Conservation (phyloP, 495 filamentous ascomycete genomes). For the Penicillium goetzii region DNA sequence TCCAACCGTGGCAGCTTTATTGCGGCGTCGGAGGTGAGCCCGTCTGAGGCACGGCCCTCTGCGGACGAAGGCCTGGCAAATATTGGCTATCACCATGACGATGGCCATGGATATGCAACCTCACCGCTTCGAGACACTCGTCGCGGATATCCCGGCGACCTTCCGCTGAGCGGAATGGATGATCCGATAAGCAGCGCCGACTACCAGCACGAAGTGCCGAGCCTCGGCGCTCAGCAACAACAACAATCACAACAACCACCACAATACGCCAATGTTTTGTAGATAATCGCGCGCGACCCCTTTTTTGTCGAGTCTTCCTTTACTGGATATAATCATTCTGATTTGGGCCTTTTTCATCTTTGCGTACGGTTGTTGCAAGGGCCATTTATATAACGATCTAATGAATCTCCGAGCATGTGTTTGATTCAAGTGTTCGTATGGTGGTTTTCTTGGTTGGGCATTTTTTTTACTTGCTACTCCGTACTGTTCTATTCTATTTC, state of each 20-base stretch:
- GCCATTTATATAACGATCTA: constrained; percentile 24
- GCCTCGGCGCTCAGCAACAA: constrained; percentile 13
- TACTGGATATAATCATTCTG: constrained; percentile 21
- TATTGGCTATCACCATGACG: constrained; percentile 23
- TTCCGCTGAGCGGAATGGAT: constrained; percentile 24
- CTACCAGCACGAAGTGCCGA: constrained; percentile 19
- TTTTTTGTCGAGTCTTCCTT: constrained; percentile 7
- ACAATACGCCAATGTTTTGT: constrained; percentile 21
- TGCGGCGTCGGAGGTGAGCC: constrained; percentile 42
- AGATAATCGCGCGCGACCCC: not conserved
- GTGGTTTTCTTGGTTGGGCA: not conserved
- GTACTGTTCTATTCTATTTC: not conserved
- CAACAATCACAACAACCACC: not conserved
- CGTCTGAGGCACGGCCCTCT: constrained; percentile 27
- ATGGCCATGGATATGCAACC: constrained; percentile 14
- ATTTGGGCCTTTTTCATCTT: not conserved
- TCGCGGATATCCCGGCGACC: constrained; percentile 22
- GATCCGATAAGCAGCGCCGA: constrained; percentile 20
- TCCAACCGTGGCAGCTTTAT: constrained; percentile 45
- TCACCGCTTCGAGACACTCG: constrained; percentile 24
- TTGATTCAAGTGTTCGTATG: not conserved
- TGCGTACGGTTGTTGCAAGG: constrained; percentile 13
- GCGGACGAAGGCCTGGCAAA: constrained; percentile 23
- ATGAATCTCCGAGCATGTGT: constrained; percentile 19
- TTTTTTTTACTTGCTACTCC: not conserved